Conservation (phyloP, 2,329 filamentous ascomycete species). For the Helotiales sp. region DNA sequence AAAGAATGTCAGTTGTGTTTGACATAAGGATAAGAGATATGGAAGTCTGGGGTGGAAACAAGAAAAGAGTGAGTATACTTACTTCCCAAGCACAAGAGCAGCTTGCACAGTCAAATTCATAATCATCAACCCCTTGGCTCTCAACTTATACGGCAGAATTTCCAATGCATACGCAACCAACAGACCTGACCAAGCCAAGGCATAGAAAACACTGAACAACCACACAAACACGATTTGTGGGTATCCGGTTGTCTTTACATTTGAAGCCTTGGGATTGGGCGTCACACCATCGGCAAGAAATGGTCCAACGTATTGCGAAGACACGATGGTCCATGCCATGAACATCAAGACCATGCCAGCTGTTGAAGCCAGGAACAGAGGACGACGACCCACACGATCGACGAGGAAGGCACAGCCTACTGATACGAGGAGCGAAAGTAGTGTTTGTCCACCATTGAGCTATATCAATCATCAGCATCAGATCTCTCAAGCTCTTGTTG, state of each 20-base stretch:
- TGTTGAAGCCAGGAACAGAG: slow-evolving; percentile 49
- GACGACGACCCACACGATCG: slow-evolving; percentile 55
- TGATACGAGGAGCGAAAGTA: slow-evolving; percentile 53
- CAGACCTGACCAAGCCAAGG: slow-evolving; percentile 57
- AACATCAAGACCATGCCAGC: slow-evolving; percentile 45
- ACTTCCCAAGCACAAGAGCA: slow-evolving; percentile 60
- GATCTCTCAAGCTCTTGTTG: too few relatives aligned
- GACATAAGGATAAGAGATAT: background rate
- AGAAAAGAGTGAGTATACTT: slow-evolving; percentile 39
- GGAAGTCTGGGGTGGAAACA: background rate
- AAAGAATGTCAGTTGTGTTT: background rate
- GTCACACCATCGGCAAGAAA: slow-evolving; percentile 34
- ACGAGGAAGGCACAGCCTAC: slow-evolving; percentile 55
- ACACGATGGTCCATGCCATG: slow-evolving; percentile 49
- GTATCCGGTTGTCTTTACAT: slow-evolving; percentile 39
- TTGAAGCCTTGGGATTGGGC: slow-evolving; percentile 21
- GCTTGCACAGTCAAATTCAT: slow-evolving; percentile 66
- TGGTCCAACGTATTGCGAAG: slow-evolving; percentile 39
- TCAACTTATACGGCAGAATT: slow-evolving; percentile 50
- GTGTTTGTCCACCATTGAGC: slow-evolving; percentile 36
- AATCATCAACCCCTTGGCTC: slow-evolving; percentile 50
- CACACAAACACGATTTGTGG: slow-evolving; percentile 49
- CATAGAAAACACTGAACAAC: slow-evolving; percentile 52
- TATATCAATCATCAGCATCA: background rate
- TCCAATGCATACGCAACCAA: slow-evolving; percentile 55